These are phyloP conservation scores for Alternaria triticimaculans DNA, from an alignment of 2,329 filamentous ascomycete species.

Conservation along the genomic window DNA sequence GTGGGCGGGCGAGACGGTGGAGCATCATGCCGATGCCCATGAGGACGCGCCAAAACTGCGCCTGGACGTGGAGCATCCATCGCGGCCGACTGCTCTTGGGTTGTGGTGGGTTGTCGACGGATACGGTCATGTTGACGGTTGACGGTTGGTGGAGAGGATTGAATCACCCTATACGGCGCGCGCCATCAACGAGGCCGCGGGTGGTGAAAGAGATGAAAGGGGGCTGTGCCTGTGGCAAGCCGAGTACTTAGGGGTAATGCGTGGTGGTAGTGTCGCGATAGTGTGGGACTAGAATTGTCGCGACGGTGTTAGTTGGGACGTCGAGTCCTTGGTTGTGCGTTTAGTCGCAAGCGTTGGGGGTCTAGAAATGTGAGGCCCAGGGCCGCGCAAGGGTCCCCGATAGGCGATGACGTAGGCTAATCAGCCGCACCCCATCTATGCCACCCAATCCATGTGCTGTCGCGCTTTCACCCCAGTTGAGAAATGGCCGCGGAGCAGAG, in stretches of 20 bases:
- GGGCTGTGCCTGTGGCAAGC: constrained; percentile 21
- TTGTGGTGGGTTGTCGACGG: constrained; percentile 16
- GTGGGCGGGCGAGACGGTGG: constrained; percentile 67
- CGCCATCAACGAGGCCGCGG: constrained; percentile 13
- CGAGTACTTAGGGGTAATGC: constrained; percentile 1
- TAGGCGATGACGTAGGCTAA: constrained; percentile 25
- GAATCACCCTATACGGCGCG: background rate
- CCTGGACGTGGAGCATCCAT: constrained; percentile 68
- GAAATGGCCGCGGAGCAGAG: background rate
- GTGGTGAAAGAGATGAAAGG: constrained; percentile 4
- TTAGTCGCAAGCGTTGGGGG: constrained; percentile 5
- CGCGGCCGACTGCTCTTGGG: constrained; percentile 52
- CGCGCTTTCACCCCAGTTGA: background rate
- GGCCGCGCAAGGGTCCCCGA: background rate
- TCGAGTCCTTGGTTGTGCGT: background rate
- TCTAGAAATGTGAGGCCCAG: constrained; percentile 14
- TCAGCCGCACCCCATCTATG: constrained; percentile 6
- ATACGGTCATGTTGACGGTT: background rate
- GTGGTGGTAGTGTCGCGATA: background rate
- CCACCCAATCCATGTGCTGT: constrained; percentile 1
- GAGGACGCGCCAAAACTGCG: constrained; percentile 69
- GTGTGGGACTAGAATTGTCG: background rate
- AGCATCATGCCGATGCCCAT: constrained; percentile 74
- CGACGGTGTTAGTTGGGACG: background rate
- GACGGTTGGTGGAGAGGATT: background rate